phyloP scores from a whole-genome alignment of 2,329 filamentous ascomycete species.

The Beauveria caledonica region DNA sequence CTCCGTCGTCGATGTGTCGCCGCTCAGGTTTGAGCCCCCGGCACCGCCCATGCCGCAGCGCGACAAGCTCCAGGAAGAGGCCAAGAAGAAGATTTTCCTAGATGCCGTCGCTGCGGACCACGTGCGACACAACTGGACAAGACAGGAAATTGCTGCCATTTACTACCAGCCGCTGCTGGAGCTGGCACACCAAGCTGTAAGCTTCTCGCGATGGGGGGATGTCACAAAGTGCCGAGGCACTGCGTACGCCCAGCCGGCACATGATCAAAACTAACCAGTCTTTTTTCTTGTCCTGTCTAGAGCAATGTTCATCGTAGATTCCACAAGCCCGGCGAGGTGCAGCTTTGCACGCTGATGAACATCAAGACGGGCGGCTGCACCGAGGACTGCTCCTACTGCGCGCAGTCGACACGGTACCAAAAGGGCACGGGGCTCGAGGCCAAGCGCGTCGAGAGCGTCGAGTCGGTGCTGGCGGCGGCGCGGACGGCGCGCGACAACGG shows the following conservation, averaged over 20 bases:
- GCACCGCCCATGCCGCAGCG: not conserved
- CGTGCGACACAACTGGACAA: slow-evolving; percentile 69
- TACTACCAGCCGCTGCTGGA: slow-evolving; percentile 78
- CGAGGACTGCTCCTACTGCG: slow-evolving; percentile 90
- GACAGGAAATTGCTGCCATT: slow-evolving; percentile 70
- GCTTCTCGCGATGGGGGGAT: slow-evolving; percentile 17
- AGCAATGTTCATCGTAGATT: slow-evolving; percentile 73
- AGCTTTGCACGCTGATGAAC: slow-evolving; percentile 93
- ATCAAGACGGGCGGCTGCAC: slow-evolving; percentile 92
- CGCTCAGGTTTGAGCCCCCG: slow-evolving; percentile 9
- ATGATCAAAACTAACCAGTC: not conserved
- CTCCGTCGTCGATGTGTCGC: slow-evolving; percentile 9
- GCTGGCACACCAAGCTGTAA: slow-evolving; percentile 64
- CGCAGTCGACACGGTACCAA: slow-evolving; percentile 74
- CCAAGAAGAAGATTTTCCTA: slow-evolving; percentile 26
- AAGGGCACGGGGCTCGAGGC: slow-evolving; percentile 72
- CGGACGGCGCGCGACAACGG: slow-evolving; percentile 72
- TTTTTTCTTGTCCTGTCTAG: slow-evolving; percentile 37
- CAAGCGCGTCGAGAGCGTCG: slow-evolving; percentile 69
- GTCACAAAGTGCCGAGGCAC: not conserved
- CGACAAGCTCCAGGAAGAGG: slow-evolving; percentile 4
- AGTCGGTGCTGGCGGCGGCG: slow-evolving; percentile 72
- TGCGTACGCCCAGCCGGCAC: not conserved
- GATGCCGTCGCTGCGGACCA: slow-evolving; percentile 51
- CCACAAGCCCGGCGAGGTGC: slow-evolving; percentile 74